These are phyloP conservation scores for Metschnikowia gruessii DNA, from an alignment of 805 yeast species.

Conservation along the genomic window DNA sequence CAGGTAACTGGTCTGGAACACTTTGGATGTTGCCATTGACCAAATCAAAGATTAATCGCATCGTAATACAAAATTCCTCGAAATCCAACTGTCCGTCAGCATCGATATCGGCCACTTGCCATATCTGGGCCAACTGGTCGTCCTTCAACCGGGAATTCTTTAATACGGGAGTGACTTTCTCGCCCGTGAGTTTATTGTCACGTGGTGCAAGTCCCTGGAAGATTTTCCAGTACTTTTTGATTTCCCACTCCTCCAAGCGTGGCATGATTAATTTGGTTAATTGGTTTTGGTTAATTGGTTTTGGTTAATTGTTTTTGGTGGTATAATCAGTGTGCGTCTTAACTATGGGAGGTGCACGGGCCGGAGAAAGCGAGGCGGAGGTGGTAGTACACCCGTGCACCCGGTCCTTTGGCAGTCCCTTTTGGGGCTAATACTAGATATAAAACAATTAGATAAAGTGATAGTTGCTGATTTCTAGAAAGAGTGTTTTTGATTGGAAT, in stretches of 20 bases:
- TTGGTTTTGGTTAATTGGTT: background rate
- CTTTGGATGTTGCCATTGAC: conserved; percentile 62
- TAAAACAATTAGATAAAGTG: no score
- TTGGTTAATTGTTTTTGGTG: background rate
- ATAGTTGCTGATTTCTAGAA: no score
- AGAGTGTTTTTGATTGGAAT: no score
- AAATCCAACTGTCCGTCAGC: conserved; percentile 62
- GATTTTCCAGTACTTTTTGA: conserved; percentile 96
- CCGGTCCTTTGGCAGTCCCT: no score
- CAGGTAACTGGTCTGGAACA: conserved; percentile 75
- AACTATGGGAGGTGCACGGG: no score
- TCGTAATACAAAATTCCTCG: conserved; percentile 96
- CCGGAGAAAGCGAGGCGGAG: no score
- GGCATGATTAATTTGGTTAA: conserved; percentile 39
- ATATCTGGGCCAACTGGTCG: conserved; percentile 72
- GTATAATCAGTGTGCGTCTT: background rate
- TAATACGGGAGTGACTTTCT: conserved; percentile 78
- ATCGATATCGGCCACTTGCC: conserved; percentile 61
- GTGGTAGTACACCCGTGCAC: background rate
- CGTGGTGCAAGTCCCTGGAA: conserved; percentile 86
- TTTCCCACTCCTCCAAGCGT: conserved; percentile 89
- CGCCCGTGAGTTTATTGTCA: conserved; percentile 77
- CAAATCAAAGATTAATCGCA: conserved; percentile 89
- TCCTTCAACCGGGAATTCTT: conserved; percentile 56
- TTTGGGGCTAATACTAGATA: no score